A percentile compares a stretch with the other conserved stretches of the same genome.
Conservation (phyloP, 768 basidiomycete species). For the Pisolithus orientalis region DNA sequence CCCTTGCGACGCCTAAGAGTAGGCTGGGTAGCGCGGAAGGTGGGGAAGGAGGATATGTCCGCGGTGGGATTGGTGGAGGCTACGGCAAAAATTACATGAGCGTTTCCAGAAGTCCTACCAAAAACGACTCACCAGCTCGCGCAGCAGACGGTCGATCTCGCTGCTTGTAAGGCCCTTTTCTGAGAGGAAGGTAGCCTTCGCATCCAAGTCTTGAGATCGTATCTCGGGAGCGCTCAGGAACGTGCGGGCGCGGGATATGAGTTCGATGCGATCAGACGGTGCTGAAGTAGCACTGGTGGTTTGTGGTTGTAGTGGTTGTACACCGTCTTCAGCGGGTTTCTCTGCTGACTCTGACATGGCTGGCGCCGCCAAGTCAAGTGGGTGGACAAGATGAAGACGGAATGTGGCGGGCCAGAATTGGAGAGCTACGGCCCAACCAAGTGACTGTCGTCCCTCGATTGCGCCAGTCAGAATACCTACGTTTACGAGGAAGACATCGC, state of each 20-base stretch:
- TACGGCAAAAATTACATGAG: slow-evolving; percentile 6
- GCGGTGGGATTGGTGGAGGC: slow-evolving; percentile 55
- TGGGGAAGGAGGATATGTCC: slow-evolving; percentile 64
- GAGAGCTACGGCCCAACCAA: too few relatives aligned
- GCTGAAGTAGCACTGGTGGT: neutral
- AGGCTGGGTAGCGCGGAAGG: slow-evolving; percentile 67
- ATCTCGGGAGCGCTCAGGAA: slow-evolving; percentile 68
- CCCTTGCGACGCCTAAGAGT: slow-evolving; percentile 51
- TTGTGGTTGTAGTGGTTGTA: too few relatives aligned
- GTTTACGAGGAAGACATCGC: too few relatives aligned
- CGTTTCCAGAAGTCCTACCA: neutral
- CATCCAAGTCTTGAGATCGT: slow-evolving; percentile 44
- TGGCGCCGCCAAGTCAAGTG: too few relatives aligned
- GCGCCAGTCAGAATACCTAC: too few relatives aligned
- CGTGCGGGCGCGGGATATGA: slow-evolving; percentile 49
- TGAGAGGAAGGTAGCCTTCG: slow-evolving; percentile 57
- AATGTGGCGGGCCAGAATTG: too few relatives aligned
- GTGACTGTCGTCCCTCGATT: too few relatives aligned
- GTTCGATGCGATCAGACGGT: slow-evolving; percentile 31
- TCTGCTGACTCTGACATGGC: too few relatives aligned
- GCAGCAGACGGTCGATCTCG: slow-evolving; percentile 57
- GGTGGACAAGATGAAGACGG: too few relatives aligned
- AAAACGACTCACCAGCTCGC: slow-evolving; percentile 43
- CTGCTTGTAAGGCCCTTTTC: slow-evolving; percentile 63
- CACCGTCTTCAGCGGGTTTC: too few relatives aligned